Conservation (phyloP, 768 basidiomycete genomes). For the Antrodiella citrinella region DNA sequence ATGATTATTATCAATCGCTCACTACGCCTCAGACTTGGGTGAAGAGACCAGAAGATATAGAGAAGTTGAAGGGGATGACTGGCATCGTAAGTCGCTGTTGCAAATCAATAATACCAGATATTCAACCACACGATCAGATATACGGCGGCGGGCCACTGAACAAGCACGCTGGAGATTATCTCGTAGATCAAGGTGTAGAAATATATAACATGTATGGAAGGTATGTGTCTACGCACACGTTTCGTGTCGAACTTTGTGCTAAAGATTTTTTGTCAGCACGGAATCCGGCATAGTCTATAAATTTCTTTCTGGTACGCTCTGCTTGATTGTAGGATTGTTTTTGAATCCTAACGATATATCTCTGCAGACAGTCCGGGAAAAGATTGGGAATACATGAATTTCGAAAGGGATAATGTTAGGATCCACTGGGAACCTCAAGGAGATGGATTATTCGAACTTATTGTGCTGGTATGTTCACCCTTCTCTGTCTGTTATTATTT, state of each 20-base stretch:
- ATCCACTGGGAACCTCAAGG: neutral
- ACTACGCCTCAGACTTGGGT: conserved; percentile 19
- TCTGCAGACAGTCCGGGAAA: conserved; percentile 7
- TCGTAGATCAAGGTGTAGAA: conserved; percentile 6
- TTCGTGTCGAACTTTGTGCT: neutral
- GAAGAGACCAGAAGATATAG: conserved; percentile 16
- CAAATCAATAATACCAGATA: neutral
- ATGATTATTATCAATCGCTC: neutral
- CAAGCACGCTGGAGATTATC: conserved; percentile 7
- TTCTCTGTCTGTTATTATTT: neutral
- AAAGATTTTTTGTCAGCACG: neutral
- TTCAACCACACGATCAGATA: conserved; percentile 2
- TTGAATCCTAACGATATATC: neutral
- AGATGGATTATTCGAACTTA: conserved; percentile 2
- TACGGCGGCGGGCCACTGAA: conserved; percentile 14
- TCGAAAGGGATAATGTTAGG: neutral
- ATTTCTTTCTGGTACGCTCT: neutral
- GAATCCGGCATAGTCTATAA: neutral
- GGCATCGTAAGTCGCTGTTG: conserved; percentile 8
- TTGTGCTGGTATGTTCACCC: neutral
- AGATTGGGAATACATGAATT: conserved; percentile 1
- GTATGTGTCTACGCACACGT: conserved; percentile 8
- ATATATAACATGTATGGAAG: conserved; percentile 9
- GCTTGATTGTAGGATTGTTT: neutral
- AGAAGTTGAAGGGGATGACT: conserved; percentile 3